Conservation (phyloP, 129 eudicot genomes). For the Chrysanthemum lavandulifolium region DNA sequence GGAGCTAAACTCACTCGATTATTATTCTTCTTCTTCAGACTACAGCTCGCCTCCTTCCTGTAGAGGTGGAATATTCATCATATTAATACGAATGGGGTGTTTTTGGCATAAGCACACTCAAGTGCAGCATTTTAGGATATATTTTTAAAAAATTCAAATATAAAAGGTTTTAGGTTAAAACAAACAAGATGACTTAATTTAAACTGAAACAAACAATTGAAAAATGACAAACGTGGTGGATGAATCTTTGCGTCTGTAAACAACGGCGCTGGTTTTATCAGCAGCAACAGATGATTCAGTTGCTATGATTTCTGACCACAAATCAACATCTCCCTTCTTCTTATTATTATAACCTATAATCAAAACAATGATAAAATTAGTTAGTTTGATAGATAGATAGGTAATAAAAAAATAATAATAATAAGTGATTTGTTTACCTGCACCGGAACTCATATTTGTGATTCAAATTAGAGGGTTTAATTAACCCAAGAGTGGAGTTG, state of each 20-base stretch:
- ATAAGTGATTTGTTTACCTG: too few relatives aligned
- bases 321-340: constrained; percentile 32
- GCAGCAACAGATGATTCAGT: constrained; percentile 36
- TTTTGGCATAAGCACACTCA: too few relatives aligned
- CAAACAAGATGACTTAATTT: background rate
- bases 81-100: too few relatives aligned
- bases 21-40: constrained; percentile 18
- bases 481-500: too few relatives aligned
- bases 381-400: background rate
- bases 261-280: constrained; percentile 40
- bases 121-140: background rate
- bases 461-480: too few relatives aligned
- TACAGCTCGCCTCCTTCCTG: constrained; percentile 48
- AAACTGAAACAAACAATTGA: too few relatives aligned
- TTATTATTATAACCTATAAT: constrained; percentile 10
- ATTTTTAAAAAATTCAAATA: background rate
- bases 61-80: background rate
- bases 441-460: too few relatives aligned
- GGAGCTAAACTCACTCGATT: constrained; percentile 67
- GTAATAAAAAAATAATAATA: too few relatives aligned
- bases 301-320: constrained; percentile 64
- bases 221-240: background rate
- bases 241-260: constrained; percentile 40
- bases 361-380: background rate
- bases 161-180: too few relatives aligned